A percentile compares a stretch with the other conserved stretches of the same genome.
Conservation (phyloP, 371 early-diverging fungal genomes). For the Mucor indicus region DNA sequence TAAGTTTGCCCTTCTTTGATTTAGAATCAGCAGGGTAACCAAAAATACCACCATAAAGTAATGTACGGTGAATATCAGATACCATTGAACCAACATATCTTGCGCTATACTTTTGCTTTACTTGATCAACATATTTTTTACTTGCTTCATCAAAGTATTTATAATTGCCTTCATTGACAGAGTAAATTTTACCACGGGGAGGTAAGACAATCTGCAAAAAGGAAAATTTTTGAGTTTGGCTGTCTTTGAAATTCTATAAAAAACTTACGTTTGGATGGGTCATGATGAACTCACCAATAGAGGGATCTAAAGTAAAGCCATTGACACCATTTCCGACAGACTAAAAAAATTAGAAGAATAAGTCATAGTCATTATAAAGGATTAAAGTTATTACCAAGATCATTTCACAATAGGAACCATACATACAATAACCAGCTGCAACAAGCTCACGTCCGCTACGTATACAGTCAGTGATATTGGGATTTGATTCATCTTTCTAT, state of each 20-base stretch:
- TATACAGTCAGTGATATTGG: conserved; percentile 67
- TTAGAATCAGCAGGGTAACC: conserved; percentile 85
- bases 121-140: conserved; percentile 82
- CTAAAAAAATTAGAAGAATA: conserved; percentile 45
- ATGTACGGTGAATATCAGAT: conserved; percentile 97
- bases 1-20: conserved; percentile 90
- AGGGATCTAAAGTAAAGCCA: conserved; percentile 96
- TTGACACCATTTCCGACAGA: conserved; percentile 89
- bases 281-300: conserved; percentile 96
- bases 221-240: not conserved
- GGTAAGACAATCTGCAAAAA: conserved; percentile 68
- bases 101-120: conserved; percentile 92
- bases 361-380: not conserved
- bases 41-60: conserved; percentile 90
- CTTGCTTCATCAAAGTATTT: conserved; percentile 88
- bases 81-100: conserved; percentile 99
- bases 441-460: conserved; percentile 93
- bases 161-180: conserved; percentile 97
- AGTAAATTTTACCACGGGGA: conserved; percentile 93
- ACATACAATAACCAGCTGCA: conserved; percentile 97
- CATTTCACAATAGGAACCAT: conserved; percentile 85
- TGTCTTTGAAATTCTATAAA: not conserved
- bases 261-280: conserved; percentile 81
- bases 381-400: conserved; percentile 52
- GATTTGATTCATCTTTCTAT: conserved; percentile 50